A percentile compares a stretch with the other conserved stretches of the same genome.
phyloP scores from a whole-genome alignment of 2,329 filamentous ascomycete genomes.

The Drechslera avenae region DNA sequence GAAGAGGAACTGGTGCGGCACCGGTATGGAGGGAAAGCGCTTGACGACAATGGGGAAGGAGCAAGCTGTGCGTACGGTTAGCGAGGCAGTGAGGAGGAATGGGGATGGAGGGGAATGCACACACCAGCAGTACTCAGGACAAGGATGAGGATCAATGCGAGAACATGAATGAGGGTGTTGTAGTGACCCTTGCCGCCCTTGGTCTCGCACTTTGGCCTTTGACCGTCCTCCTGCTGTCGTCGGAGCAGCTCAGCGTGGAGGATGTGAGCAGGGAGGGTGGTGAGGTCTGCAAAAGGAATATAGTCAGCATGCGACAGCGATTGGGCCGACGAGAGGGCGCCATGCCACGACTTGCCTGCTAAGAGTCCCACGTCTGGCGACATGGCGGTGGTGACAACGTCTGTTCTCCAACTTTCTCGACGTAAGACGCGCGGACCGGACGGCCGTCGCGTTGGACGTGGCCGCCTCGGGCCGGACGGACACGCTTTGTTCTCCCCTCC shows the following conservation, averaged over 20 bases:
- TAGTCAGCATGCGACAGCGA: constrained; percentile 21
- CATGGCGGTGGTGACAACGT: constrained; percentile 25
- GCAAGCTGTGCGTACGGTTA: constrained; percentile 39
- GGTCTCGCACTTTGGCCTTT: constrained; percentile 59
- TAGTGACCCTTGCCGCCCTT: constrained; percentile 54
- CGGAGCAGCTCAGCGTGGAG: constrained; percentile 58
- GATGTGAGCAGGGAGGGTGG: constrained; percentile 49
- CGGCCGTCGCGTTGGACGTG: constrained; percentile 11
- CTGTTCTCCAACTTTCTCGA: too few relatives aligned
- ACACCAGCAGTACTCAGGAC: constrained; percentile 59
- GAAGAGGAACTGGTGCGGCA: constrained; percentile 49
- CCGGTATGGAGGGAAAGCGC: constrained; percentile 45
- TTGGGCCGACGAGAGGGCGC: background rate
- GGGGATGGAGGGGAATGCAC: constrained; percentile 16
- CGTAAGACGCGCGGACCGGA: constrained; percentile 8
- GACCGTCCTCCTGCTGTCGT: constrained; percentile 51
- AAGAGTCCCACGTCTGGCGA: constrained; percentile 15
- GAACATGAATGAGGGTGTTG: constrained; percentile 62
- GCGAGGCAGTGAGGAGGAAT: too few relatives aligned
- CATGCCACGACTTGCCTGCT: constrained; percentile 25
- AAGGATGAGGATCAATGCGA: constrained; percentile 63
- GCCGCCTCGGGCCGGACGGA: constrained; percentile 19
- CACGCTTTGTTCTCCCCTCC: constrained; percentile 22
- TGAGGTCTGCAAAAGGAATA: constrained; percentile 25
- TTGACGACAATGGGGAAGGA: constrained; percentile 49